These are phyloP conservation scores for Aureobasidium sp. DNA, from an alignment of 2,329 filamentous ascomycete species.

Conservation along the genomic window DNA sequence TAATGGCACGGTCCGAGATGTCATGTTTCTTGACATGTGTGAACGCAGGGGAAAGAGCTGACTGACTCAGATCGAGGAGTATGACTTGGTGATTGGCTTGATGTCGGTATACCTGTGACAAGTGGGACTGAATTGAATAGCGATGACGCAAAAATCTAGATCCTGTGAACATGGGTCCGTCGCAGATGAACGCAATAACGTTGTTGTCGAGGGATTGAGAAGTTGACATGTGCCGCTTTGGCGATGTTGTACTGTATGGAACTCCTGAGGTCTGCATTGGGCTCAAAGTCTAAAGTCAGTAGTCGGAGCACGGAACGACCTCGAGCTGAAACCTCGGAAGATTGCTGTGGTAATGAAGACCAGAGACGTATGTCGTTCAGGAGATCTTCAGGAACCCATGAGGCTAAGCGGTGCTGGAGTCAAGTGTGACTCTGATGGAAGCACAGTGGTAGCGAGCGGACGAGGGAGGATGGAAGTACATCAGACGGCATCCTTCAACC, in stretches of 20 bases:
- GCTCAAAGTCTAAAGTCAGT: not conserved
- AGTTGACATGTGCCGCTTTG: not conserved
- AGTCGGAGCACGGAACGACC: not conserved
- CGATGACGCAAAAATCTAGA: not conserved
- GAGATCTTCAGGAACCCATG: not conserved
- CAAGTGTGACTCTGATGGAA: not conserved
- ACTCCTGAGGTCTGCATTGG: slow-evolving; percentile 8
- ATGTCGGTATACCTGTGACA: not conserved
- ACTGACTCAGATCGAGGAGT: not conserved
- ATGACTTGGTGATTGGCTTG: not conserved
- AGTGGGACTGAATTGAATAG: not conserved
- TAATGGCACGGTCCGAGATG: not conserved
- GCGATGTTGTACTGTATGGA: not conserved
- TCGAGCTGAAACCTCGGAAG: not conserved
- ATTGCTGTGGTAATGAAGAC: not conserved
- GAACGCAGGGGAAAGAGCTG: not conserved
- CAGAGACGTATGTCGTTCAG: not conserved
- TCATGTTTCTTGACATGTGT: slow-evolving; percentile 4
- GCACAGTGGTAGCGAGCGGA: not conserved
- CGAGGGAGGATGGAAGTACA: not conserved
- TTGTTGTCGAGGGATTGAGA: not conserved
- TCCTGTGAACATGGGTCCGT: not conserved
- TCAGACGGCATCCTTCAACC: not conserved
- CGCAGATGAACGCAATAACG: not conserved
- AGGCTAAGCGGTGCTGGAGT: not conserved